phyloP scores from a whole-genome alignment of 2,329 filamentous ascomycete species.

The Stagonosporopsis tanaceti region DNA sequence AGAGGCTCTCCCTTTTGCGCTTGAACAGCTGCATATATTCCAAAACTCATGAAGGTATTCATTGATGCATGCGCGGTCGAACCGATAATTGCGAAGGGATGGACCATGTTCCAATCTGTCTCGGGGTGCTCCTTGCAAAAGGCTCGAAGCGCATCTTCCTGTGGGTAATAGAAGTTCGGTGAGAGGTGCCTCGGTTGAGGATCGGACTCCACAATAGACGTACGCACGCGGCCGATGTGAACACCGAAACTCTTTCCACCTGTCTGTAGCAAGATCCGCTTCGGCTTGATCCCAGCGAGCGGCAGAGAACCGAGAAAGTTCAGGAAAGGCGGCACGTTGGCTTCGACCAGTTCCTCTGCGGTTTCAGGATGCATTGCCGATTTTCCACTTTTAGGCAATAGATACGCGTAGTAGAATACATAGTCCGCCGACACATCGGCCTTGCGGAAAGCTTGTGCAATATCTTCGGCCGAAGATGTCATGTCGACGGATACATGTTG shows the following conservation, averaged over 20 bases:
- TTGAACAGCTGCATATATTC: conserved; percentile 21
- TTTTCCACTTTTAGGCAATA: conserved; percentile 15
- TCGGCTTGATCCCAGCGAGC: conserved; percentile 15
- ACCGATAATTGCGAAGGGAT: conserved; percentile 17
- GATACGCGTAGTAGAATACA: conserved; percentile 28
- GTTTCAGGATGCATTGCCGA: conserved; percentile 15
- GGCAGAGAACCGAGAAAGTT: conserved; percentile 18
- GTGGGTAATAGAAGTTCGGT: conserved; percentile 26
- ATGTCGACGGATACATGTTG: conserved; percentile 24
- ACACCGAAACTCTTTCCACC: conserved; percentile 25
- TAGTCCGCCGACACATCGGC: conserved; percentile 7
- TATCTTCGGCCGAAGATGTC: conserved; percentile 6
- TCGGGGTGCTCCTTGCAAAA: conserved; percentile 16
- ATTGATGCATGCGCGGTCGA: conserved; percentile 18
- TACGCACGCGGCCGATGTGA: conserved; percentile 21
- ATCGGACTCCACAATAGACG: conserved; percentile 22
- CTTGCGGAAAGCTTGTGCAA: conserved; percentile 15
- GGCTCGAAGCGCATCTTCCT: conserved; percentile 18
- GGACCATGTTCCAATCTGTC: conserved; percentile 19
- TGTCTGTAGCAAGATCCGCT: conserved; percentile 23
- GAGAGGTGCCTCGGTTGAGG: conserved; percentile 23
- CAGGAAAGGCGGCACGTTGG: conserved; percentile 20
- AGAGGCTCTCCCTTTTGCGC: conserved; percentile 21
- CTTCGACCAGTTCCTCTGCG: conserved; percentile 15
- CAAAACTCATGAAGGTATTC: conserved; percentile 18